Conservation (phyloP, 352 stramenopile species). For the Phytophthora palmivora region DNA sequence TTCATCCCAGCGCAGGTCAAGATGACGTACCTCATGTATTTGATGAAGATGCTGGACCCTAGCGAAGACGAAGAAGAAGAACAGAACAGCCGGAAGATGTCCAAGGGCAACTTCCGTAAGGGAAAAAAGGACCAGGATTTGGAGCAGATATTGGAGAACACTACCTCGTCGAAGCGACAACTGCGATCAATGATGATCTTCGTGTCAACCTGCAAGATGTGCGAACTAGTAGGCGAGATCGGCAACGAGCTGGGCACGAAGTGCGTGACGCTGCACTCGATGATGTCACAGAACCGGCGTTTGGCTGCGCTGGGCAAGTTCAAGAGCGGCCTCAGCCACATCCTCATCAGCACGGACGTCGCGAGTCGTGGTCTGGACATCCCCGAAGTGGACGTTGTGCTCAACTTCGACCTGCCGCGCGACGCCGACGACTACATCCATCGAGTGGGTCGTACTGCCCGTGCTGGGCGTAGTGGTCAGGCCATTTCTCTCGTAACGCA, state of each 20-base stretch:
- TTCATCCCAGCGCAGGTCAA: slow-evolving; percentile 98
- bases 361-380: slow-evolving; percentile 98
- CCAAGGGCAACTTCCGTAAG: slow-evolving; percentile 28
- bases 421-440: slow-evolving; percentile 98
- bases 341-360: slow-evolving; percentile 98
- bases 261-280: slow-evolving; percentile 96
- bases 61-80: slow-evolving; percentile 65
- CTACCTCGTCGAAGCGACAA: slow-evolving; percentile 36
- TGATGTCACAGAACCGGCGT: slow-evolving; percentile 95
- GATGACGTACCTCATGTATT: slow-evolving; percentile 95
- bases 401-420: slow-evolving; percentile 98
- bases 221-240: slow-evolving; percentile 95
- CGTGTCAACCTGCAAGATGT: slow-evolving; percentile 96
- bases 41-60: slow-evolving; percentile 76
- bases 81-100: slow-evolving; percentile 36
- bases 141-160: slow-evolving; percentile 30
- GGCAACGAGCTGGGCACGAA: slow-evolving; percentile 92
- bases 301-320: slow-evolving; percentile 97
- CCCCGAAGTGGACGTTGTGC: slow-evolving; percentile 95
- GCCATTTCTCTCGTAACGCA: slow-evolving; percentile 96
- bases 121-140: slow-evolving; percentile 45
- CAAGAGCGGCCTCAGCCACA: slow-evolving; percentile 91
- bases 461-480: slow-evolving; percentile 90
- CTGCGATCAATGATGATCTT: slow-evolving; percentile 96
- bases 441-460: slow-evolving; percentile 95